Percentiles rank a stretch among this genome's conserved stretches.
Conservation (phyloP, 2,329 filamentous ascomycete genomes). For the Aspergillus aculeatus region DNA sequence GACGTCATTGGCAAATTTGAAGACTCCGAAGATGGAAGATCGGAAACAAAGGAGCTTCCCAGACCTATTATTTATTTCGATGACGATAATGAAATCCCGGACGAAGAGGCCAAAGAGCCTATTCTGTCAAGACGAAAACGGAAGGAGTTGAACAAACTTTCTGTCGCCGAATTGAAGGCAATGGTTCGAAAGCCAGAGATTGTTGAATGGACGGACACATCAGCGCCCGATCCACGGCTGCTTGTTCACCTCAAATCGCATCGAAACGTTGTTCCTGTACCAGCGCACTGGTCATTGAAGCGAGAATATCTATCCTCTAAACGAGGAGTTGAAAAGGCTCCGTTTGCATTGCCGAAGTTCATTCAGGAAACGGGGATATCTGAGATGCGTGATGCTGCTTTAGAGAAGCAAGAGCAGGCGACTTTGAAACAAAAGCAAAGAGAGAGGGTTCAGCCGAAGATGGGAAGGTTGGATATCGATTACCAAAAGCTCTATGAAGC, state of each 20-base stretch:
- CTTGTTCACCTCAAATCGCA: conserved; percentile 94
- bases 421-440: conserved; percentile 92
- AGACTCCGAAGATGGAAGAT: conserved; percentile 61
- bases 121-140: conserved; percentile 93
- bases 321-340: conserved; percentile 90
- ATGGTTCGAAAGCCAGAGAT: conserved; percentile 87
- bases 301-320: conserved; percentile 97
- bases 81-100: conserved; percentile 81
- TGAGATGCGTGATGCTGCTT: conserved; percentile 94
- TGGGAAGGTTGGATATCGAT: conserved; percentile 96
- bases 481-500: conserved; percentile 98
- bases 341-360: conserved; percentile 90
- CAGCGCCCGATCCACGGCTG: conserved; percentile 81
- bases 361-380: conserved; percentile 96
- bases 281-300: conserved; percentile 91
- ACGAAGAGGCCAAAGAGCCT: conserved; percentile 64
- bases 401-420: conserved; percentile 93
- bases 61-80: conserved; percentile 83
- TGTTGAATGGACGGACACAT: conserved; percentile 96
- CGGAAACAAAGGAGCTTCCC: conserved; percentile 64
- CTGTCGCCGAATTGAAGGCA: conserved; percentile 92
- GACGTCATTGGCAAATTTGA: conserved; percentile 80
- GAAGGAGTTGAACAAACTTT: conserved; percentile 87
- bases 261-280: conserved; percentile 92
- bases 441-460: conserved; percentile 90